These are phyloP conservation scores for Trametes punicea DNA, from an alignment of 768 basidiomycete genomes.

Conservation along the genomic window DNA sequence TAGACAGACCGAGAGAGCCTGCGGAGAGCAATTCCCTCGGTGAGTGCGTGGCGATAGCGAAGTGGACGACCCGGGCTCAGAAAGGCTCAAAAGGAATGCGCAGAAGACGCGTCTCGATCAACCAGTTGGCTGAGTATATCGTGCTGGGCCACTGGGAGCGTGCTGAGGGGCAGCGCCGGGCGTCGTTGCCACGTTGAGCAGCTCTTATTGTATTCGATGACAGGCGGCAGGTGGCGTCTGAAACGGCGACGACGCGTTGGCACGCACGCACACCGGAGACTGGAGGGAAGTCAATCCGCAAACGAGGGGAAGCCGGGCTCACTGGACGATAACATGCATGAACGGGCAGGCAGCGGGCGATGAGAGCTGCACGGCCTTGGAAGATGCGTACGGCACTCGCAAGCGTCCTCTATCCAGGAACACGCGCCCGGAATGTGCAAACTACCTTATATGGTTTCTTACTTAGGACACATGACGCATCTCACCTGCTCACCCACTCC, in stretches of 20 bases:
- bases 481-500: neutral
- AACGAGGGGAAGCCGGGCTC: conserved; percentile 4
- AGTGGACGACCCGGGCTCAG: neutral
- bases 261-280: neutral
- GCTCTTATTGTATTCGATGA: conserved; percentile 26
- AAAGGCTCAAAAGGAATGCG: neutral
- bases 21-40: neutral
- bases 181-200: conserved; percentile 27
- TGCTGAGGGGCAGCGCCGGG: conserved; percentile 5
- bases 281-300: neutral
- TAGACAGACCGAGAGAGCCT: conserved; percentile 12
- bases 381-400: neutral
- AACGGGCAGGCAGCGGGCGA: conserved; percentile 28
- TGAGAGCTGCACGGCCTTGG: conserved; percentile 7
- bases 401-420: neutral
- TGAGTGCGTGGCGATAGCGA: neutral
- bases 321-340: conserved; percentile 27
- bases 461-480: conserved; percentile 18
- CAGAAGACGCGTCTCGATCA: conserved; percentile 5
- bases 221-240: conserved; percentile 11
- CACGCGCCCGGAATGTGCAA: neutral
- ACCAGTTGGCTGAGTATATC: conserved; percentile 12
- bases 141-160: neutral
- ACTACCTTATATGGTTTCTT: conserved; percentile 24
- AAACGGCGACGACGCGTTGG: neutral